phyloP scores from a whole-genome alignment of 78 protist genomes.

The Salpingoeca rosetta region DNA sequence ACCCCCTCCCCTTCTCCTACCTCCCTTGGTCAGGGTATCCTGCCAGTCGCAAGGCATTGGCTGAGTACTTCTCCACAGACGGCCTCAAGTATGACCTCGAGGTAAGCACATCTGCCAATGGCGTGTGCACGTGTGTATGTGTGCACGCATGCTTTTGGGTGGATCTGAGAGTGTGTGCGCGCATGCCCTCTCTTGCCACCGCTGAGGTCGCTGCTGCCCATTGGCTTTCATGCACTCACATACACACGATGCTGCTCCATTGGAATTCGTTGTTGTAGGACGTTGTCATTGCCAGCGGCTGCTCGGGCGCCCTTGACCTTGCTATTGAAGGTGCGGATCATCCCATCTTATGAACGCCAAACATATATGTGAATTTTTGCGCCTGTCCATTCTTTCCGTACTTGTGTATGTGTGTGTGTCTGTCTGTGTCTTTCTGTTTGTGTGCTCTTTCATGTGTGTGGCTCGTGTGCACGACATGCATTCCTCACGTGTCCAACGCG shows the following conservation, averaged over 20 bases:
- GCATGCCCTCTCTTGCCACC: not conserved
- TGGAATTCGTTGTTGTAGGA: slow-evolving; percentile 20
- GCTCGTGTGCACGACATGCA: no score
- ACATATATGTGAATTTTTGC: not conserved
- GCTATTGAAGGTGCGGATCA: slow-evolving; percentile 52
- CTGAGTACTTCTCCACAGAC: no score
- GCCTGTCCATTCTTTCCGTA: not conserved
- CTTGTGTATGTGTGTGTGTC: no score
- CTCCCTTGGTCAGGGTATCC: no score
- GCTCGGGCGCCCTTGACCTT: slow-evolving; percentile 84
- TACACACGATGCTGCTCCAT: not conserved
- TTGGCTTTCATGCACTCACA: slow-evolving; percentile 13
- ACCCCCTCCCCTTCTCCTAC: no score
- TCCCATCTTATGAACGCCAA: no score
- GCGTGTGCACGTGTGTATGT: not conserved
- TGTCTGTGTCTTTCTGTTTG: not conserved
- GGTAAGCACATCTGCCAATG: no score
- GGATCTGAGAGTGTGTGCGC: not conserved
- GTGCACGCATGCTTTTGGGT: not conserved
- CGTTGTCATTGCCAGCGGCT: slow-evolving; percentile 60
- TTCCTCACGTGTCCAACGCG: no score
- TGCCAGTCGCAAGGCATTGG: no score
- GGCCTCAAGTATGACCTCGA: no score
- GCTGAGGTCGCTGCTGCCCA: slow-evolving; percentile 28
- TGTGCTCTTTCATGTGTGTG: no score